Evolutionary conservation across 768 basidiomycete genomes (phyloP).

Genomic region (Hericium erinaceus): DNA sequence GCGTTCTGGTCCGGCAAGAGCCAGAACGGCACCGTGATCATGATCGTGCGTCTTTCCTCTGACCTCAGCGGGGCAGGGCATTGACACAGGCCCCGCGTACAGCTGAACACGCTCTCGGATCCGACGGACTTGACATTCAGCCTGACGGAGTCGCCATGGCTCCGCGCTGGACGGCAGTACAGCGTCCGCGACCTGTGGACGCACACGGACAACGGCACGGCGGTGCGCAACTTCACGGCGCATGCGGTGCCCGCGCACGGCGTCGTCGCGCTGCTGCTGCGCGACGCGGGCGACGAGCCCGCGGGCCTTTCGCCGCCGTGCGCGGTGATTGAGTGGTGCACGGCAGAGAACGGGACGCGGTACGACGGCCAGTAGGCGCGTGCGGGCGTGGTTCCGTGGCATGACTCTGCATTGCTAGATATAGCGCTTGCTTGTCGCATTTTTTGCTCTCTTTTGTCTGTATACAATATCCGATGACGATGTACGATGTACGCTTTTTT

Average conservation of each 20-base stretch:
- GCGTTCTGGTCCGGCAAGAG: slow-evolving; percentile 64
- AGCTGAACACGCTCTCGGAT: slow-evolving; percentile 15
- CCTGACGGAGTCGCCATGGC: slow-evolving; percentile 17
- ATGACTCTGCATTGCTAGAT: too few relatives aligned
- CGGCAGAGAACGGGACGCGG: slow-evolving; percentile 12
- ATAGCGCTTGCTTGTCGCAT: too few relatives aligned
- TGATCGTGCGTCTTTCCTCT: slow-evolving; percentile 31
- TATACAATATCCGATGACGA: too few relatives aligned
- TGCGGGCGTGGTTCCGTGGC: too few relatives aligned
- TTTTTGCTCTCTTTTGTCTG: too few relatives aligned
- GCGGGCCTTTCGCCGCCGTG: slow-evolving; percentile 11
- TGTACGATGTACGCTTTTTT: too few relatives aligned
- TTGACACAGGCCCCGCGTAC: background rate
- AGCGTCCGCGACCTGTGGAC: slow-evolving; percentile 17
- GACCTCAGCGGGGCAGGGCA: too few relatives aligned
- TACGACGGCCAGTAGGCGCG: background rate
- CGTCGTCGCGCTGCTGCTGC: slow-evolving; percentile 15
- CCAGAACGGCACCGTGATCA: slow-evolving; percentile 55
- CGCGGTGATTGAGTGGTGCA: slow-evolving; percentile 10
- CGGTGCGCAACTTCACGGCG: slow-evolving; percentile 12
- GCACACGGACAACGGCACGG: slow-evolving; percentile 16
- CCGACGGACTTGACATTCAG: slow-evolving; percentile 14
- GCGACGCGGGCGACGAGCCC: slow-evolving; percentile 16
- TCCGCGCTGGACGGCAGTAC: slow-evolving; percentile 15
- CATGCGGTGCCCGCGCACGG: slow-evolving; percentile 13